Conservation (phyloP, 2,329 filamentous ascomycete species). For the Hirsutella minnesotensis region DNA sequence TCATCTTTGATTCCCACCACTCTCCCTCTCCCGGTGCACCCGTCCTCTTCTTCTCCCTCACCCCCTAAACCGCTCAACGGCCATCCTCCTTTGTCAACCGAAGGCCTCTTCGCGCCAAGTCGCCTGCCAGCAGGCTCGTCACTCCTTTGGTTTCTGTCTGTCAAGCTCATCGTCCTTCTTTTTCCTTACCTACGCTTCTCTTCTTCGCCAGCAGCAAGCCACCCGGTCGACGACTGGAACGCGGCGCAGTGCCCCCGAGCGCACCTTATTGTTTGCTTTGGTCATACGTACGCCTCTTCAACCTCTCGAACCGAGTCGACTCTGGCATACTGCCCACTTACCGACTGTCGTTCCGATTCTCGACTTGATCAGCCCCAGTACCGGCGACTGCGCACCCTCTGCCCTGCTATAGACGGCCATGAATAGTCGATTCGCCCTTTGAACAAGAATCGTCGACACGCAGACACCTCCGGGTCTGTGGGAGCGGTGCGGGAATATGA, state of each 20-base stretch:
- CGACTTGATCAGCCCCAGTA: neutral
- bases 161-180: constrained; percentile 25
- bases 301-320: neutral
- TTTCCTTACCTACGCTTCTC: constrained; percentile 9
- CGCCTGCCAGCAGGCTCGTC: constrained; percentile 47
- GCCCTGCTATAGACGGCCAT: constrained; percentile 4
- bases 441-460: neutral
- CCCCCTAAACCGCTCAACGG: constrained; percentile 19
- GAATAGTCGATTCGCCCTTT: constrained; percentile 8
- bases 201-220: neutral
- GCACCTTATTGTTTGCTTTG: neutral
- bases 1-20: neutral
- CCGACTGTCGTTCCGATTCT: neutral
- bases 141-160: constrained; percentile 32
- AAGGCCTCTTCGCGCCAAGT: constrained; percentile 12
- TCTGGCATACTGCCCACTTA: neutral
- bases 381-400: too few relatives aligned
- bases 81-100: constrained; percentile 22
- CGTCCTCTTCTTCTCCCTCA: constrained; percentile 7
- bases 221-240: neutral
- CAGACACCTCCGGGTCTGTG: too few relatives aligned
- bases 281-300: neutral
- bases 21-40: neutral
- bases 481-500: neutral
- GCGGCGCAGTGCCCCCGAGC: neutral